phyloP scores from a whole-genome alignment of 2,329 filamentous ascomycete species.

The Aspergillus oerlinghausenensis region DNA sequence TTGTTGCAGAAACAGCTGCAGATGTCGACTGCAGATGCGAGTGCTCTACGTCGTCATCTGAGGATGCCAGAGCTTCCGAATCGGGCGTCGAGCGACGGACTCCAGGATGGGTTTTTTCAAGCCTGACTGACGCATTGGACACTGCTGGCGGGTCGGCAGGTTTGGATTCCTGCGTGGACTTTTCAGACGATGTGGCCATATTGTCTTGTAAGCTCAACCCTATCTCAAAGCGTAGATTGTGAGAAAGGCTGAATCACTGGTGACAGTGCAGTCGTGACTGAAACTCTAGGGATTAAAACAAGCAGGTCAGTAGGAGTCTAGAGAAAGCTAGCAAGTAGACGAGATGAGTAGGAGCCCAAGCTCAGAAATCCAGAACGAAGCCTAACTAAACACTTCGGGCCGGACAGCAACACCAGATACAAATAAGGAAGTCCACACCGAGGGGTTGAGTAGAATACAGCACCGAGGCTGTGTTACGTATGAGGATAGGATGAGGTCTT shows the following conservation, averaged over 20 bases:
- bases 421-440: not conserved
- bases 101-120: constrained; percentile 67
- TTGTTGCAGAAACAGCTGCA: constrained; percentile 49
- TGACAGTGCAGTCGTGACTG: not conserved
- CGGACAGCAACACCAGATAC: not conserved
- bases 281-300: not conserved
- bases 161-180: constrained; percentile 25
- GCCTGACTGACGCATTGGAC: constrained; percentile 59
- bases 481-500: not conserved
- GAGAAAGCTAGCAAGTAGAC: not conserved
- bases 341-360: not conserved
- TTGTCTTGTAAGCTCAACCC: constrained; percentile 25
- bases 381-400: not conserved
- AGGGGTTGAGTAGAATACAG: not conserved
- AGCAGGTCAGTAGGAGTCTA: not conserved
- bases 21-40: constrained; percentile 51
- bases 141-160: constrained; percentile 41
- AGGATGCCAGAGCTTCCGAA: constrained; percentile 88
- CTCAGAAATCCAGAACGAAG: not conserved
- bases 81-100: constrained; percentile 83
- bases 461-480: not conserved
- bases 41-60: constrained; percentile 82
- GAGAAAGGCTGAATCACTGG: not conserved
- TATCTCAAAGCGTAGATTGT: constrained; percentile 19
- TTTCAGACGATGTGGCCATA: constrained; percentile 40